phyloP scores from a whole-genome alignment of 176 grass and related monocot genomes.

The Phyllostachys edulis region DNA sequence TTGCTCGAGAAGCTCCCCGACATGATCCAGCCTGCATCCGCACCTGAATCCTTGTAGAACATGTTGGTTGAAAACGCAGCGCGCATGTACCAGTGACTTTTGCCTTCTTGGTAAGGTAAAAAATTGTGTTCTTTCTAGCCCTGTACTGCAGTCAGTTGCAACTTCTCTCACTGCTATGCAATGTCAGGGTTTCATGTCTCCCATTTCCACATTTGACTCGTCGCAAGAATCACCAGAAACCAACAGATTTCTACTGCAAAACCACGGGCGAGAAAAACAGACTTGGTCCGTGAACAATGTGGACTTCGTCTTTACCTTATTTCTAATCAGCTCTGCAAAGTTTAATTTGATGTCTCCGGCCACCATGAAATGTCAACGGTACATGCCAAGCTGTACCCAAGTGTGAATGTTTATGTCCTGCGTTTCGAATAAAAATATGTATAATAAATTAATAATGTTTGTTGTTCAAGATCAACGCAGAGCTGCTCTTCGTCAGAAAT shows the following conservation, averaged over 20 bases:
- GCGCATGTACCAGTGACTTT: not conserved
- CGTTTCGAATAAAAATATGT: not conserved
- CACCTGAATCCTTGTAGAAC: conserved; percentile 23
- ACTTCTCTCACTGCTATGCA: not conserved
- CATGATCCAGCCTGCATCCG: conserved; percentile 15
- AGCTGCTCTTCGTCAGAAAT: not conserved
- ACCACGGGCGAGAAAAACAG: not conserved
- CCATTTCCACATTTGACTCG: too few relatives aligned
- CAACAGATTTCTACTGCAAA: too few relatives aligned
- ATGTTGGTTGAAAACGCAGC: not conserved
- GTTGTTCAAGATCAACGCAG: not conserved
- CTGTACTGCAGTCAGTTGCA: not conserved
- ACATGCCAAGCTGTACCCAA: not conserved
- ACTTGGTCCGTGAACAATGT: not conserved
- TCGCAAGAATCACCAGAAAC: not conserved
- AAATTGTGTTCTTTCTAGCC: not conserved
- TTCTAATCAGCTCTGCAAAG: not conserved
- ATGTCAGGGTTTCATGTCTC: not conserved
- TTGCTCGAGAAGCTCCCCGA: conserved; percentile 69
- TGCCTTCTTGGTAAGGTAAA: not conserved
- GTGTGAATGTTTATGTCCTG: not conserved
- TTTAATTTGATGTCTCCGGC: not conserved
- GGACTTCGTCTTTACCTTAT: not conserved
- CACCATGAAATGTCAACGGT: conserved; percentile 5
- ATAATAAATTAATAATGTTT: not conserved